Conservation (phyloP, 139 green algal species). For the Spirogloea muscicola region DNA sequence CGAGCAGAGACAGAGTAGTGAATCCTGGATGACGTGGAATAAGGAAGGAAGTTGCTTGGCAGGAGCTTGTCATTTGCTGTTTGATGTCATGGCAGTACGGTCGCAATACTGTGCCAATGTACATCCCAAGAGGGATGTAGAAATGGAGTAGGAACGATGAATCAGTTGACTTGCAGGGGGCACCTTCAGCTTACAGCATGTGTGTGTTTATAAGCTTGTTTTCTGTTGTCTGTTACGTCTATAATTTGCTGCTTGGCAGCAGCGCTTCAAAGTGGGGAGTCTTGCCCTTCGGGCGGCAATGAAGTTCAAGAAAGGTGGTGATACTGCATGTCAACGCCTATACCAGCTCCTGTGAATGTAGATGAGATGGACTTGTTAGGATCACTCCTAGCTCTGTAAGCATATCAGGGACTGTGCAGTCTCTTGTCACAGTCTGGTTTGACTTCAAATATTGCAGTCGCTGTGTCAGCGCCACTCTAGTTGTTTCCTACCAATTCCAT, state of each 20-base stretch:
- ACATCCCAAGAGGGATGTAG: no score
- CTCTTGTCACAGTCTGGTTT: not conserved
- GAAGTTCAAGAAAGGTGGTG: slow-evolving; percentile 13
- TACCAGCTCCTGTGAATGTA: not conserved
- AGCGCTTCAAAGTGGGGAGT: not conserved
- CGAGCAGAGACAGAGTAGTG: not conserved
- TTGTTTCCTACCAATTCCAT: no score
- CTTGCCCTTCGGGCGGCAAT: not conserved
- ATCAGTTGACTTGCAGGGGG: not conserved
- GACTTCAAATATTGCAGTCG: not conserved
- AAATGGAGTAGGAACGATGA: no score
- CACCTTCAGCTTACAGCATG: not conserved
- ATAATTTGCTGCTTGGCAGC: not conserved
- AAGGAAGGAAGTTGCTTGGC: not conserved
- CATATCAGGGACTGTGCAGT: not conserved
- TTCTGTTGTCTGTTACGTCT: not conserved
- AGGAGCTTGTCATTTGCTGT: not conserved
- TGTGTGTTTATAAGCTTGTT: not conserved
- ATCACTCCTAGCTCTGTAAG: no score
- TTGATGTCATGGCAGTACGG: not conserved
- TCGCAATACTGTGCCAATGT: not conserved
- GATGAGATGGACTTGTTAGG: not conserved
- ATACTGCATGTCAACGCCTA: not conserved
- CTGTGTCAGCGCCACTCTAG: not conserved
- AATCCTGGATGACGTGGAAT: not conserved